Evolutionary conservation across 257 asterid genomes (phyloP).

Genomic region (Fraxinus pennsylvanica): DNA sequence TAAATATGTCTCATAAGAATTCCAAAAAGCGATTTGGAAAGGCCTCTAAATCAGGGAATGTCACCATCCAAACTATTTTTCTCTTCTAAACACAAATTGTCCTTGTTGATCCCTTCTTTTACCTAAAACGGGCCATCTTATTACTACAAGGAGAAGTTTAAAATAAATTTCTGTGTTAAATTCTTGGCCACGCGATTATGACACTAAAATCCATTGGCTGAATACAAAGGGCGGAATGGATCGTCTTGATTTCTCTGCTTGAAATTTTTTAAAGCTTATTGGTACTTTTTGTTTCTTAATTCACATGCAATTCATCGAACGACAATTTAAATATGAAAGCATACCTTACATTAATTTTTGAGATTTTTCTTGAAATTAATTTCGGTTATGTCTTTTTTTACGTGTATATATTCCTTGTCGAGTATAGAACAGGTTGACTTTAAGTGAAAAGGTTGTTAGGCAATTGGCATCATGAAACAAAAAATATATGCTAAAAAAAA

Average conservation of each 20-base stretch:
- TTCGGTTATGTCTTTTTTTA: not conserved
- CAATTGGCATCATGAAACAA: conserved; percentile 25
- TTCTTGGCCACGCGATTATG: conserved; percentile 18
- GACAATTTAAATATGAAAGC: not conserved
- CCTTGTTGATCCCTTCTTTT: not conserved
- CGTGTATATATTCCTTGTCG: not conserved
- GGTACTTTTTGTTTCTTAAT: not conserved
- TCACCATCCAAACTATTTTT: conserved; percentile 30
- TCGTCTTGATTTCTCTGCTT: conserved; percentile 22
- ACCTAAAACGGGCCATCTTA: conserved; percentile 10
- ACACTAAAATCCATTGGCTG: conserved; percentile 37
- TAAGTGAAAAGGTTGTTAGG: conserved; percentile 28
- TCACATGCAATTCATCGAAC: not conserved
- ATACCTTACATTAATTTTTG: not conserved
- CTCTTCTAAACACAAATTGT: conserved; percentile 1
- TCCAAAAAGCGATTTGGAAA: conserved; percentile 16
- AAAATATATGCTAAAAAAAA: not conserved
- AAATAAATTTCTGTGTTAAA: conserved; percentile 7
- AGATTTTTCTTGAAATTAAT: not conserved
- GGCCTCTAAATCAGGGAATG: conserved; percentile 33
- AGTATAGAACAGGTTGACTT: conserved; percentile 30
- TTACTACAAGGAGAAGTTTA: not conserved
- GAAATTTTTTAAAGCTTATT: not conserved
- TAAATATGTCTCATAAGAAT: conserved; percentile 1
- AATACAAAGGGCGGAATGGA: conserved; percentile 43